These are phyloP conservation scores for Juglanconis sp. DNA, from an alignment of 2,329 filamentous ascomycete genomes.

Conservation along the genomic window DNA sequence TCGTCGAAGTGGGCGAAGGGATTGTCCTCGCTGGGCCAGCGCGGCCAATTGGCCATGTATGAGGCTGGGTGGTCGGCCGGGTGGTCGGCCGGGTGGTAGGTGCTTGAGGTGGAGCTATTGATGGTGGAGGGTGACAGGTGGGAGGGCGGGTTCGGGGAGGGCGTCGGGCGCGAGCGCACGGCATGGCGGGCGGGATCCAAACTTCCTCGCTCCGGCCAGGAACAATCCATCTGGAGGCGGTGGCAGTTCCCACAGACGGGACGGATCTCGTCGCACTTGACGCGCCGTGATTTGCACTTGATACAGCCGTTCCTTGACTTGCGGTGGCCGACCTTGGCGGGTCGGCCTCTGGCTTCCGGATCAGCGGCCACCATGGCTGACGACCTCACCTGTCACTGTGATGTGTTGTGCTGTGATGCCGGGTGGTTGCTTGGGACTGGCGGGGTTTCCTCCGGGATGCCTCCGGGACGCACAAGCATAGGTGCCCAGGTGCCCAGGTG, in stretches of 20 bases:
- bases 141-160: conserved; percentile 1
- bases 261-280: conserved; percentile 27
- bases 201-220: conserved; percentile 17
- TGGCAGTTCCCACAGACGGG: conserved; percentile 25
- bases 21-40: conserved; percentile 2
- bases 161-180: not conserved
- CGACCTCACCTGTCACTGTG: too few relatives aligned
- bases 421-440: not conserved
- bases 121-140: not conserved
- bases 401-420: too few relatives aligned
- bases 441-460: not conserved
- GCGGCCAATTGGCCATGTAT: conserved; percentile 10
- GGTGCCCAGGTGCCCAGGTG: not conserved
- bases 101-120: not conserved
- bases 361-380: not conserved
- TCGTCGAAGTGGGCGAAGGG: conserved; percentile 9
- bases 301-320: conserved; percentile 30
- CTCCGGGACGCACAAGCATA: not conserved
- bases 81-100: not conserved
- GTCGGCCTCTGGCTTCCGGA: not conserved
- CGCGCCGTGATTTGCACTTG: conserved; percentile 28
- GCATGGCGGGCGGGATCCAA: not conserved
- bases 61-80: not conserved
- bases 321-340: conserved; percentile 27
- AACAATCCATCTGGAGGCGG: conserved; percentile 23